Evolutionary conservation across 2,329 filamentous ascomycete genomes (phyloP).

Genomic region (Microdochium paspali): DNA sequence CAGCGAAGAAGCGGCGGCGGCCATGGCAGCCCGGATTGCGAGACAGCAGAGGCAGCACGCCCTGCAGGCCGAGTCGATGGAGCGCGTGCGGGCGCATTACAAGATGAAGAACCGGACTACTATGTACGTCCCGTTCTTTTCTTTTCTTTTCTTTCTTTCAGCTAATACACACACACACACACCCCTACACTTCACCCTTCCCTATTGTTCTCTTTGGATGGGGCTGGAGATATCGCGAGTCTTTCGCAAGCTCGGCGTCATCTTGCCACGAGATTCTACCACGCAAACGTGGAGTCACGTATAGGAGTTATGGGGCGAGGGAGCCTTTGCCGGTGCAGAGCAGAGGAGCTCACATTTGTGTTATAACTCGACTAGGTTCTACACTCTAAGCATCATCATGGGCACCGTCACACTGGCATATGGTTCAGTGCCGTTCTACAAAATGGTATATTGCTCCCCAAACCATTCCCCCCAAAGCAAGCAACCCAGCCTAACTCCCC

Average conservation of each 20-base stretch:
- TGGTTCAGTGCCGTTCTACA: conserved; percentile 78
- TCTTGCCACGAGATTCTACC: too few species aligned
- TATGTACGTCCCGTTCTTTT: conserved; percentile 36
- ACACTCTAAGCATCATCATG: conserved; percentile 67
- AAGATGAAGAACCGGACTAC: conserved; percentile 59
- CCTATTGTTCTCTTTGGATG: too few species aligned
- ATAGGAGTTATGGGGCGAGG: too few species aligned
- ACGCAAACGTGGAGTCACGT: too few species aligned
- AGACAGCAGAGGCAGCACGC: conserved; percentile 10
- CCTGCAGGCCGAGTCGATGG: conserved; percentile 38
- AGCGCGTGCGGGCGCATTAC: conserved; percentile 54
- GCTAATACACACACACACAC: not conserved
- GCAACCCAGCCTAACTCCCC: not conserved
- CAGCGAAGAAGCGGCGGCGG: conserved; percentile 3
- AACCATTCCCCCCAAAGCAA: too few species aligned
- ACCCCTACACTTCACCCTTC: conserved; percentile 1
- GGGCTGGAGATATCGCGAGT: too few species aligned
- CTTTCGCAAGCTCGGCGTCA: too few species aligned
- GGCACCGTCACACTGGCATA: conserved; percentile 75
- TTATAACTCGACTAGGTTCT: conserved; percentile 42
- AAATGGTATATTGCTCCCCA: conserved; percentile 66
- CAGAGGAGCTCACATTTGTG: too few species aligned
- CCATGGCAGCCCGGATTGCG: conserved; percentile 11
- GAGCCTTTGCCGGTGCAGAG: too few species aligned
- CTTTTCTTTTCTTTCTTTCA: not conserved